phyloP scores from a whole-genome alignment of 2,329 filamentous ascomycete species.

The Myriosclerotinia curreyana region DNA sequence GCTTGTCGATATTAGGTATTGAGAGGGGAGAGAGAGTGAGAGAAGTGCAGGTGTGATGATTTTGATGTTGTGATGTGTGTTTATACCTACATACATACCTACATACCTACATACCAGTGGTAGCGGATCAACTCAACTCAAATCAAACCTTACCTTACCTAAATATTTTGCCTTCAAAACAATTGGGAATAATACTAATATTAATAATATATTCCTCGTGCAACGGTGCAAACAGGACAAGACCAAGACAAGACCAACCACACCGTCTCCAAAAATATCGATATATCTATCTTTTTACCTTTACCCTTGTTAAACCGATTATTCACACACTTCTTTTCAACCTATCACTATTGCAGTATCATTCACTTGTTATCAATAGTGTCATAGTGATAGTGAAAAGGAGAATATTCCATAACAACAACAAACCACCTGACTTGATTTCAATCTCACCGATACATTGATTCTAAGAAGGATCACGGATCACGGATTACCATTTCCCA shows the following conservation, averaged over 20 bases:
- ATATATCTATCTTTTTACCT: background rate
- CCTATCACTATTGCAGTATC: background rate
- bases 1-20: background rate
- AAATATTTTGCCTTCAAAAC: background rate
- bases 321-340: background rate
- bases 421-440: background rate
- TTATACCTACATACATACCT: background rate
- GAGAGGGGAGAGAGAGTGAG: too few relatives aligned
- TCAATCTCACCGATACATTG: conserved; percentile 6
- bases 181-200: background rate
- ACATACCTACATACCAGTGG: background rate
- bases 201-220: background rate
- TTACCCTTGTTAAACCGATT: background rate
- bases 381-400: too few relatives aligned
- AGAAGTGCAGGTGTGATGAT: too few relatives aligned
- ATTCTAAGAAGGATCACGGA: background rate
- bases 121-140: background rate
- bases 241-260: background rate
- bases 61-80: too few relatives aligned
- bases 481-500: background rate
- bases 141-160: background rate
- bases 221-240: background rate
- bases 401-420: background rate
- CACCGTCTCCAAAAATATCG: background rate
- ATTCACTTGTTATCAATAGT: background rate